Percentiles rank a stretch among this genome's conserved stretches.
phyloP scores from a whole-genome alignment of 2,329 filamentous ascomycete species.

The Neopestalotiopsis sp. region DNA sequence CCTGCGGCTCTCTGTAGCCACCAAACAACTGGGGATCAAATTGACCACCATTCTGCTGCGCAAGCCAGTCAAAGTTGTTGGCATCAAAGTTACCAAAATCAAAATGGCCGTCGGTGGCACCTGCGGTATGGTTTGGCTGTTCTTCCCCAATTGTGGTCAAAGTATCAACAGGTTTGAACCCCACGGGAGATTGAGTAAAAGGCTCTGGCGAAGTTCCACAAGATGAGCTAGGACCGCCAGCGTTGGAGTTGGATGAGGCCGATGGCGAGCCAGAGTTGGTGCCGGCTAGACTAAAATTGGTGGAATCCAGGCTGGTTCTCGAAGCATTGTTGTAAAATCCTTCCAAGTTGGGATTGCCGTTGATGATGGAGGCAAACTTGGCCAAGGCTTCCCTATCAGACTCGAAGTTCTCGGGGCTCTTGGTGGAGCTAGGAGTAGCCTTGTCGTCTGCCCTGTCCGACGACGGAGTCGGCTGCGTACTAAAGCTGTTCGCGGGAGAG shows the following conservation, averaged over 20 bases:
- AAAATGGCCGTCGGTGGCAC: slow-evolving; percentile 55
- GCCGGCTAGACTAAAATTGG: slow-evolving; percentile 50
- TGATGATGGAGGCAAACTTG: slow-evolving; percentile 65
- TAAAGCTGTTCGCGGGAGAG: slow-evolving; percentile 34
- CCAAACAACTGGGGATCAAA: slow-evolving; percentile 94
- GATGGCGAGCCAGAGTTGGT: slow-evolving; percentile 70
- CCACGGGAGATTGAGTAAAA: slow-evolving; percentile 71
- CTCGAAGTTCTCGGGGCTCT: slow-evolving; percentile 42
- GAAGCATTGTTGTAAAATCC: slow-evolving; percentile 50
- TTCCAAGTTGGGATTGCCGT: slow-evolving; percentile 44
- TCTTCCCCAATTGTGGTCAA: slow-evolving; percentile 72
- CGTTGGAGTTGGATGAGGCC: slow-evolving; percentile 65
- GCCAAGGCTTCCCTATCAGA: slow-evolving; percentile 53
- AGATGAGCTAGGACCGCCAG: slow-evolving; percentile 65
- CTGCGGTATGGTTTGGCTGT: slow-evolving; percentile 48
- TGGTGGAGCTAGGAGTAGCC: slow-evolving; percentile 39
- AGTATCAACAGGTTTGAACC: slow-evolving; percentile 68
- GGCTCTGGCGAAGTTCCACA: slow-evolving; percentile 83
- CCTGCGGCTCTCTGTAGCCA: slow-evolving; percentile 89
- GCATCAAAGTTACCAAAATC: slow-evolving; percentile 51
- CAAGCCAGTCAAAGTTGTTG: slow-evolving; percentile 74
- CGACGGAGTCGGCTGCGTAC: slow-evolving; percentile 41
- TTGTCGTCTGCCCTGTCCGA: slow-evolving; percentile 37
- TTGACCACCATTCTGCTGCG: slow-evolving; percentile 80
- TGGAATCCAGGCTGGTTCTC: slow-evolving; percentile 57